A percentile compares a stretch with the other conserved stretches of the same genome.
Conservation (phyloP, 2,329 filamentous ascomycete species). For the Aureobasidium sp. region DNA sequence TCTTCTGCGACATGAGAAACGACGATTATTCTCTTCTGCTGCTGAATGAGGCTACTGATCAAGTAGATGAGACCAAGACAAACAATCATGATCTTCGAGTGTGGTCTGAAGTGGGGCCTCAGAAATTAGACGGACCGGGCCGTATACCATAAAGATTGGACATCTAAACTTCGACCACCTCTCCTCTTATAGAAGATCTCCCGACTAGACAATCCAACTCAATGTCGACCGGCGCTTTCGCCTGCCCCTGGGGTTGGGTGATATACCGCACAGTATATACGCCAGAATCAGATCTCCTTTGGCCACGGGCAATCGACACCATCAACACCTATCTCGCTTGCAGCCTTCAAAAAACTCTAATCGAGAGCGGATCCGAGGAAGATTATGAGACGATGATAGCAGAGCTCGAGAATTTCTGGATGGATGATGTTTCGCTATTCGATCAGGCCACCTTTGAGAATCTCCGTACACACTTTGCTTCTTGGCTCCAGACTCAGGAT, state of each 20-base stretch:
- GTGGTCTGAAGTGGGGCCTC: no score
- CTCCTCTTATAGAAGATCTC: no score
- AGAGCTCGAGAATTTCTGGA: background rate
- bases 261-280: background rate
- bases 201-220: no score
- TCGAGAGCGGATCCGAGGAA: no score
- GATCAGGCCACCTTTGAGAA: background rate
- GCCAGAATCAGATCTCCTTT: background rate
- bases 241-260: background rate
- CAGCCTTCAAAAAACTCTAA: background rate
- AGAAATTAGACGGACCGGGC: no score
- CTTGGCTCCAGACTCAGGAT: background rate
- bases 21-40: no score
- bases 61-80: background rate
- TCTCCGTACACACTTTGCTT: background rate
- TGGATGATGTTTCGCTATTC: background rate
- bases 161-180: no score
- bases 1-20: no score
- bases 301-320: background rate
- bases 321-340: background rate
- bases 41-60: background rate
- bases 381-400: background rate
- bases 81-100: no score
- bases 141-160: no score
- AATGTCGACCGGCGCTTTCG: no score